phyloP scores from a whole-genome alignment of 2,329 filamentous ascomycete genomes.

The Elsinoe ampelina region DNA sequence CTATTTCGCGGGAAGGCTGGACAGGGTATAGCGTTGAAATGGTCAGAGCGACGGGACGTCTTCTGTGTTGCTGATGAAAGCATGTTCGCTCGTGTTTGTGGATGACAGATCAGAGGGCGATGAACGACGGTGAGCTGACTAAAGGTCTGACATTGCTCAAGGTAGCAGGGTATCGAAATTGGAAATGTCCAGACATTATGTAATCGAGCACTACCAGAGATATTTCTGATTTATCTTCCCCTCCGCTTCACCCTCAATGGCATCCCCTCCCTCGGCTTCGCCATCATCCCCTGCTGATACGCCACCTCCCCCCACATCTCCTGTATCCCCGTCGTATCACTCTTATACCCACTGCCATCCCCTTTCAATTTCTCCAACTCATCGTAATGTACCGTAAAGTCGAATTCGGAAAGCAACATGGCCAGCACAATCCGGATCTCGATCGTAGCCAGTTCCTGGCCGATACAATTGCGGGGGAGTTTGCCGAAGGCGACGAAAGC shows the following conservation, averaged over 20 bases:
- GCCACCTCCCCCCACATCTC: constrained; percentile 26
- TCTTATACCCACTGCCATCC: constrained; percentile 29
- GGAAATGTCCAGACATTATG: too few species aligned
- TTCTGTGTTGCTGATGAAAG: too few species aligned
- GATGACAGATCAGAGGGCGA: too few species aligned
- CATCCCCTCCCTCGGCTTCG: constrained; percentile 29
- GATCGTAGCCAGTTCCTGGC: constrained; percentile 46
- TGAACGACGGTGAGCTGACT: too few species aligned
- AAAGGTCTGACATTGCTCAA: too few species aligned
- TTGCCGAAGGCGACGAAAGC: constrained; percentile 49
- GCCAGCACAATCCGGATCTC: constrained; percentile 44
- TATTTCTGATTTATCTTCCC: background rate
- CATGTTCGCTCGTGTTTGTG: too few species aligned
- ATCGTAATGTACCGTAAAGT: constrained; percentile 36
- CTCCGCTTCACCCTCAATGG: constrained; percentile 24
- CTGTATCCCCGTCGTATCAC: constrained; percentile 21
- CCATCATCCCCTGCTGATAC: constrained; percentile 28
- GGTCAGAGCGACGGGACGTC: too few species aligned
- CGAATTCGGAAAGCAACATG: constrained; percentile 42
- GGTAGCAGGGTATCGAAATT: too few species aligned
- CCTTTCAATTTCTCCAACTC: constrained; percentile 27
- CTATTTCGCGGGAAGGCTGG: background rate
- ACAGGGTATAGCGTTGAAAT: background rate
- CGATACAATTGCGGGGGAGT: constrained; percentile 49
- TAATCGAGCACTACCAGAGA: too few species aligned